Conservation (phyloP, 495 filamentous ascomycete genomes). For the Emericellopsis terricola region DNA sequence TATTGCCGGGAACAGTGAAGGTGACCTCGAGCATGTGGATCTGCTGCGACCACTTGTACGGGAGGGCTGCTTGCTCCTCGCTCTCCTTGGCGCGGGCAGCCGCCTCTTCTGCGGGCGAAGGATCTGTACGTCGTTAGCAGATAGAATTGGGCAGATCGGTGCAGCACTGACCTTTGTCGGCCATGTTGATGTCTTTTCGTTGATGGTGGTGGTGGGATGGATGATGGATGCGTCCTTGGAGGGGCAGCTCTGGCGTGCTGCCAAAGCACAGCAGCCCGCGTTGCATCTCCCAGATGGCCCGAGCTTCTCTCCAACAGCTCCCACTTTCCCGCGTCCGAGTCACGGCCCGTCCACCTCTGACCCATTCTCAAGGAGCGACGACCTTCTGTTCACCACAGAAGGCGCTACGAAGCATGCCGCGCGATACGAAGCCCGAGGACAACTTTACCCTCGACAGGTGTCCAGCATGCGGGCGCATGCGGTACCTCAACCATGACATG, state of each 20-base stretch:
- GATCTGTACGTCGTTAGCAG: conserved; percentile 18
- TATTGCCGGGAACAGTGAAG: conserved; percentile 50
- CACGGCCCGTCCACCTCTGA: no score
- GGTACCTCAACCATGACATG: conserved; percentile 88
- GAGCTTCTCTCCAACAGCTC: no score
- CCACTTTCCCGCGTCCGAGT: no score
- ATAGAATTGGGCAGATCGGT: not conserved
- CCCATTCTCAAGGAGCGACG: no score
- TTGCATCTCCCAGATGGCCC: no score
- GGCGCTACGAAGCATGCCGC: no score
- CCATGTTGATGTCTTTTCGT: conserved; percentile 5
- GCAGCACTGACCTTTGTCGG: conserved; percentile 12
- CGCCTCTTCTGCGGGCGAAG: conserved; percentile 41
- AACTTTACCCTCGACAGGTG: no score
- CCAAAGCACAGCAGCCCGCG: no score
- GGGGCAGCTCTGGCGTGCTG: no score
- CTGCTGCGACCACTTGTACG: conserved; percentile 97
- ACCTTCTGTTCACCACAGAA: no score
- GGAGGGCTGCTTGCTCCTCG: conserved; percentile 77
- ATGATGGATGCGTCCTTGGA: no score
- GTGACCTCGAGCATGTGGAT: conserved; percentile 80
- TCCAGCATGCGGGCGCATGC: conserved; percentile 88
- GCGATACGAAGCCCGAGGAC: no score
- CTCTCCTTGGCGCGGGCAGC: conserved; percentile 60
- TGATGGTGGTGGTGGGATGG: not conserved